These are phyloP conservation scores for Fistulifera pelliculosa DNA, from an alignment of 108 stramenopile genomes.

Conservation along the genomic window DNA sequence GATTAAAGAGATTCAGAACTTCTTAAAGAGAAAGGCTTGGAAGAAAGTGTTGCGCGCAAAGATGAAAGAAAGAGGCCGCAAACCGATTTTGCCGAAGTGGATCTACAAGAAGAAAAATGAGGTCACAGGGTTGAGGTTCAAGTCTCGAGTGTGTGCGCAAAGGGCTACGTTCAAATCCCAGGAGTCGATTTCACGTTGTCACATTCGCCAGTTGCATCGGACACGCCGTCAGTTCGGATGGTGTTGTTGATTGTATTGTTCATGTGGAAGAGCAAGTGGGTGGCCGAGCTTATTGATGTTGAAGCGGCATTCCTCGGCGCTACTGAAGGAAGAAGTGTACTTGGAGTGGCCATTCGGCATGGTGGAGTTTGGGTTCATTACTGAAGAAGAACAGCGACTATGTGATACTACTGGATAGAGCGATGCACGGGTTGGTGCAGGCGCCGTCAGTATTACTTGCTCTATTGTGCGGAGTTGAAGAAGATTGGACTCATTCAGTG, in stretches of 20 bases:
- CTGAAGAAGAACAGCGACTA: constrained; percentile 2
- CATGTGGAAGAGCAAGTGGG: constrained; percentile 3
- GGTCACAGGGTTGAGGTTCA: constrained; percentile 1
- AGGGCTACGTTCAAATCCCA: constrained; percentile 10
- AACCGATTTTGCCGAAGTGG: constrained; percentile 2
- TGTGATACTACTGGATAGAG: constrained; percentile 6
- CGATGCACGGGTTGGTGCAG: constrained; percentile 12
- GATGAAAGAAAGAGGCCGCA: background rate
- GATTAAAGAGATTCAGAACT: background rate
- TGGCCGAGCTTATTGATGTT: constrained; percentile 10
- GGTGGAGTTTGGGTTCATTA: constrained; percentile 6
- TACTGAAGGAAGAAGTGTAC: constrained; percentile 3
- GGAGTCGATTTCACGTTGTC: constrained; percentile 11
- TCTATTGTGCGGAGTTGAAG: background rate
- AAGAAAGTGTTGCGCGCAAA: background rate
- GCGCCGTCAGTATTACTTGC: background rate
- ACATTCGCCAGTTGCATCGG: constrained; percentile 1
- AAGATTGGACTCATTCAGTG: background rate
- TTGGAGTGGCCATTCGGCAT: constrained; percentile 10
- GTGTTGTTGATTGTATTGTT: background rate
- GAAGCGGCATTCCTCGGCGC: constrained; percentile 15
- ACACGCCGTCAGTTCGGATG: constrained; percentile 2
- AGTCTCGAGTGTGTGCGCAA: background rate
- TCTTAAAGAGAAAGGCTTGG: background rate
- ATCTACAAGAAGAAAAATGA: constrained; percentile 10